These are phyloP conservation scores for Amphirosellinia nigrospora DNA, from an alignment of 495 filamentous ascomycete species.

Conservation along the genomic window DNA sequence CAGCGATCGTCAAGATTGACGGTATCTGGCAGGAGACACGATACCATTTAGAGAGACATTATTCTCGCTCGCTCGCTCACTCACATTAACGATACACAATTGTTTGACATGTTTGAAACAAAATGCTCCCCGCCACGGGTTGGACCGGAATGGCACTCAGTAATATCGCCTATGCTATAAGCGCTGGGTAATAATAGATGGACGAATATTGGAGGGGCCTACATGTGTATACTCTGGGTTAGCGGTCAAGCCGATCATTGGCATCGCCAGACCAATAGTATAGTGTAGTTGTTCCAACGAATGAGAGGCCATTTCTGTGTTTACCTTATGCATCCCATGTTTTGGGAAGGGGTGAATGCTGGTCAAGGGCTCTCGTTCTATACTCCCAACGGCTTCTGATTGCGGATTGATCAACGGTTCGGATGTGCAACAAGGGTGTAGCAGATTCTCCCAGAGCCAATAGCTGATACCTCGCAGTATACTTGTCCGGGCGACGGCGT, in stretches of 20 bases:
- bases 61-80: background rate
- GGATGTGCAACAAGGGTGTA: constrained; percentile 23
- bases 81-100: constrained; percentile 7
- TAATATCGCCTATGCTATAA: constrained; percentile 15
- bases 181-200: constrained; percentile 16
- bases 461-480: background rate
- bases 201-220: background rate
- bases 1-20: constrained; percentile 16
- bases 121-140: background rate
- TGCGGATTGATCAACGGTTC: constrained; percentile 18
- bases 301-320: constrained; percentile 14
- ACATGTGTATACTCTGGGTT: background rate
- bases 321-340: constrained; percentile 16
- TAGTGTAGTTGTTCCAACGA: background rate
- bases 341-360: constrained; percentile 1
- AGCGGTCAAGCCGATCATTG: background rate
- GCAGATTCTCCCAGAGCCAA: background rate
- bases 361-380: constrained; percentile 7
- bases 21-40: constrained; percentile 12
- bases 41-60: constrained; percentile 11
- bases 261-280: constrained; percentile 18
- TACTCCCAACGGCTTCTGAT: background rate
- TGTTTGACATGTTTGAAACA: constrained; percentile 19
- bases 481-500: background rate
- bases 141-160: constrained; percentile 12